phyloP scores from a whole-genome alignment of 2,329 filamentous ascomycete genomes.

The Penicillium psychrosexuale region DNA sequence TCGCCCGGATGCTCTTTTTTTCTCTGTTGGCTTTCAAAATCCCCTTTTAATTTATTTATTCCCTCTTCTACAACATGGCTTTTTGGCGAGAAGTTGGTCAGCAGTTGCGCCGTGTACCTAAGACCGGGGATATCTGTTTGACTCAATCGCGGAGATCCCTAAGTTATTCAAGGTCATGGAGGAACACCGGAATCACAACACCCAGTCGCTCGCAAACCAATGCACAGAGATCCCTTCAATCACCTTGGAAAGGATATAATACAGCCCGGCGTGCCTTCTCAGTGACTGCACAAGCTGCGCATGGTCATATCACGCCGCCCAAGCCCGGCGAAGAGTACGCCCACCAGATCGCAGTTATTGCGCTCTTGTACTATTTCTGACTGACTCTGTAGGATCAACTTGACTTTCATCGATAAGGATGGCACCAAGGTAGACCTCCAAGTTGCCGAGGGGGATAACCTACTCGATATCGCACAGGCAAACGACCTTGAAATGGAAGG shows the following conservation, averaged over 20 bases:
- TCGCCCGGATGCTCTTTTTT: constrained; percentile 22
- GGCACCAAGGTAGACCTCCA: constrained; percentile 70
- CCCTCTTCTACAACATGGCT: constrained; percentile 25
- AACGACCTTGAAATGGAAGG: constrained; percentile 97
- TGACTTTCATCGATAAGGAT: constrained; percentile 95
- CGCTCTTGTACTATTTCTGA: constrained; percentile 7
- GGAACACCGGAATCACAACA: constrained; percentile 15
- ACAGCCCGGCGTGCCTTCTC: constrained; percentile 58
- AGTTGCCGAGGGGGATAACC: constrained; percentile 82
- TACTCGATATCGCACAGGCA: constrained; percentile 90
- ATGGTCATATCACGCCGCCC: constrained; percentile 79
- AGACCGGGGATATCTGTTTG: constrained; percentile 49
- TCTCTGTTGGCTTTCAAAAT: constrained; percentile 8
- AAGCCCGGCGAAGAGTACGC: constrained; percentile 88
- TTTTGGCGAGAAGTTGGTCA: constrained; percentile 34
- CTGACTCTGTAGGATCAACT: constrained; percentile 60
- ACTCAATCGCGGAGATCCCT: constrained; percentile 31
- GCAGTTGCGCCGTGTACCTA: constrained; percentile 50
- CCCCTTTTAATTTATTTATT: constrained; percentile 6
- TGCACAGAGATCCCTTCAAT: constrained; percentile 9
- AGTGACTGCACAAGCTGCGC: constrained; percentile 56
- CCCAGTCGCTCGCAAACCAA: constrained; percentile 13
- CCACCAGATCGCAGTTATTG: neutral
- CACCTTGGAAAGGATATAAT: constrained; percentile 25
- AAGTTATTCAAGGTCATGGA: constrained; percentile 23